phyloP scores from a whole-genome alignment of 768 basidiomycete species.

The Leccinum disarticulatum region DNA sequence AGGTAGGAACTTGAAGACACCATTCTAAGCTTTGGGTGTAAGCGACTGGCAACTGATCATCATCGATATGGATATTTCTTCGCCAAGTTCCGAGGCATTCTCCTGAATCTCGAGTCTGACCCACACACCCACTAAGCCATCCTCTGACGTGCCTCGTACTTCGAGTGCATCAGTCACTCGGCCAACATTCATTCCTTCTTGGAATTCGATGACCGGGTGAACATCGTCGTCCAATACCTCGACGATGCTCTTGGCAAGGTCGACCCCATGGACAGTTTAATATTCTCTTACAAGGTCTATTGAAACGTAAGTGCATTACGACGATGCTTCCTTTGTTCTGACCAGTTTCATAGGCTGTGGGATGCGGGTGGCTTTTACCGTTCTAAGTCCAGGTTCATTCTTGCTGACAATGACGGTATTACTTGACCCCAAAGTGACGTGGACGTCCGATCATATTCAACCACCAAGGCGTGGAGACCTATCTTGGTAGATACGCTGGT shows the following conservation, averaged over 20 bases:
- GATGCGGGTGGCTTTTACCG: conserved; percentile 5
- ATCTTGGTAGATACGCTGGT: conserved; percentile 85
- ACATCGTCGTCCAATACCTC: conserved; percentile 79
- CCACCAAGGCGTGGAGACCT: conserved; percentile 78
- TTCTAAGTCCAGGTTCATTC: conserved; percentile 62
- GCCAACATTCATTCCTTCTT: conserved; percentile 97
- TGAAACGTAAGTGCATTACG: conserved; percentile 65
- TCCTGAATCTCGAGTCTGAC: neutral
- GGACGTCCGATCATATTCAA: conserved; percentile 49
- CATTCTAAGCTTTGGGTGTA: neutral
- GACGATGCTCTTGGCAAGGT: conserved; percentile 88
- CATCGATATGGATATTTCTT: neutral
- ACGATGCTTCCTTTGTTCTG: conserved; percentile 9
- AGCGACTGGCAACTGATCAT: neutral
- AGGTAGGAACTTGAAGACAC: neutral
- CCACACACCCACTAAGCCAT: too few relatives aligned
- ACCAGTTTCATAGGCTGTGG: conserved; percentile 65
- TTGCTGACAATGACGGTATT: conserved; percentile 63
- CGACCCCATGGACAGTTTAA: conserved; percentile 83
- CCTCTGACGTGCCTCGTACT: too few relatives aligned
- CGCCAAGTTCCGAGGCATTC: neutral
- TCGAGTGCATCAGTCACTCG: neutral
- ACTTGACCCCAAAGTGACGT: conserved; percentile 39
- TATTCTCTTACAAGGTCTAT: conserved; percentile 95
- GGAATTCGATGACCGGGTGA: conserved; percentile 91